Base-by-base conservation (phyloP, 2,329 filamentous ascomycete genomes). In the Phialophora macrospora region DNA sequence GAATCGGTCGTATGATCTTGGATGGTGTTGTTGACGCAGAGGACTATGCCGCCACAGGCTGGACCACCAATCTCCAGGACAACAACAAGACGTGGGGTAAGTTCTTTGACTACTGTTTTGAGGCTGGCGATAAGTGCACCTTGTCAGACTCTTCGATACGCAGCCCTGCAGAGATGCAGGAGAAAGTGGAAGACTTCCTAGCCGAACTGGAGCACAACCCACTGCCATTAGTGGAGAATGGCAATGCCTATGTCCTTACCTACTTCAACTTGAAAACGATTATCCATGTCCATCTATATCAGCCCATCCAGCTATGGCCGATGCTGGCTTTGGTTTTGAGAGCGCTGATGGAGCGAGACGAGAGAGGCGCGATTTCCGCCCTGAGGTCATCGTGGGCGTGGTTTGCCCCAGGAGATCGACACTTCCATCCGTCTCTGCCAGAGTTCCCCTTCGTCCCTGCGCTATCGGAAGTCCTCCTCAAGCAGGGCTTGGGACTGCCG, bases 101-200 rank as follows among this genome's bases (percentile, higher is more conserved):
- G 20, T 87, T 88, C 64, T 85, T 83, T 70, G 75, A 77, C 20
- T 80, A 81, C 48, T 89, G 87, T 71, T 80, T 82, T 71, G 75
- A 78, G 49, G 85, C 82, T 20, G 83, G 83, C 0, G 66, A 76
- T 0, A 78, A 74, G 6, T 87, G 84, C 62, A 77, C 78, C 1
- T 78, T 87, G 51, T 77, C 75, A 32, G 46, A 71, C 17, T 28
- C 57, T 3, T 12, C 49, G 22, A 58, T 60, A 6, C 60, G 52
- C 20, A 55, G 28, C 8, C 34, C 65, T 3, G 52, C 52, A 20
- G 64, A 72, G 34, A 61, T 72, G 17, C 62, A 65, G 57, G 49
- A 41, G 11, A 62, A 66, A 34, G 67, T 72, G 51, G 63, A 63
- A 17, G 46, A 14, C 4, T 66, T 71, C n/a, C 56, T 69, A 5